phyloP scores from a whole-genome alignment of 176 grass and related monocot genomes.

The Otatea glauca region DNA sequence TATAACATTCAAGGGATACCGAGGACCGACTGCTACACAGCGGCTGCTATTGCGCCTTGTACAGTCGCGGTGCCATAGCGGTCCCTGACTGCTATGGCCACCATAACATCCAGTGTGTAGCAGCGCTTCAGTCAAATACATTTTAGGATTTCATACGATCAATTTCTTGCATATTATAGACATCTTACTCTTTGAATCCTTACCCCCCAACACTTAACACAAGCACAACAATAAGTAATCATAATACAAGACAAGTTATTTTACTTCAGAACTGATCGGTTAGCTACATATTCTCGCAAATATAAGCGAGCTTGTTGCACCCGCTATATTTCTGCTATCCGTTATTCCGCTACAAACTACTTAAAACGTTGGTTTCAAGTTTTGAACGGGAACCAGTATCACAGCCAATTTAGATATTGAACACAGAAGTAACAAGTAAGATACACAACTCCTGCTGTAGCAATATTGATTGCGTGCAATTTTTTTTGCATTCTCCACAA shows the following conservation, averaged over 20 bases:
- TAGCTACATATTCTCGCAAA: background rate
- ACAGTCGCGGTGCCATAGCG: background rate
- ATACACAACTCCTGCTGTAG: background rate
- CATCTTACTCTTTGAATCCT: background rate
- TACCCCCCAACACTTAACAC: background rate
- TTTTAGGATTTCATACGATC: background rate
- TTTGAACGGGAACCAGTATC: background rate
- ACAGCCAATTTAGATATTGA: background rate
- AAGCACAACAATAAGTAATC: background rate
- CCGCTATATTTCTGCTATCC: background rate
- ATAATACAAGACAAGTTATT: slow-evolving; percentile 11
- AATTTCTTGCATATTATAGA: background rate
- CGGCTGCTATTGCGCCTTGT: background rate
- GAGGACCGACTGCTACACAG: background rate
- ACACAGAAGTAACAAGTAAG: background rate
- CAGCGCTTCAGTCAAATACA: background rate
- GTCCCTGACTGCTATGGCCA: background rate
- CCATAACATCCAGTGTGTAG: background rate
- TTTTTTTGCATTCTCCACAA: slow-evolving; percentile 1
- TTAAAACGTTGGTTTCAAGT: background rate
- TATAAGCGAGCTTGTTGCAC: background rate
- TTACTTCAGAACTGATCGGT: background rate
- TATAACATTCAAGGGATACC: background rate
- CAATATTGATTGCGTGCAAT: background rate
- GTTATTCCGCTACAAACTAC: background rate